These are phyloP conservation scores for Farysia itapuensis DNA, from an alignment of 1,284 basidiomycete species.

Conservation along the genomic window DNA sequence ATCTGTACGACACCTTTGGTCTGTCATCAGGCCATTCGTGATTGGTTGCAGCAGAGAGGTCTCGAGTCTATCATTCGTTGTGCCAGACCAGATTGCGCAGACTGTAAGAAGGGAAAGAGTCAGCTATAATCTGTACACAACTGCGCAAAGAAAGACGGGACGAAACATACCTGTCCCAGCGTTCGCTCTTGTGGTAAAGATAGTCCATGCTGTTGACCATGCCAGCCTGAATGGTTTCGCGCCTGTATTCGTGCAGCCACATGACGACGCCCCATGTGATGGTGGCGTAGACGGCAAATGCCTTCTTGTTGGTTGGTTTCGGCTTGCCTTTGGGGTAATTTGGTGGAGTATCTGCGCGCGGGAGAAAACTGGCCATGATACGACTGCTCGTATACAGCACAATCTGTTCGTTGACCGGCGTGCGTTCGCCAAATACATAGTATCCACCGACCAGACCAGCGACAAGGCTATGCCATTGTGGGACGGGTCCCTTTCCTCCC, in stretches of 20 bases:
- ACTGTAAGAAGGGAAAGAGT: constrained; percentile 6
- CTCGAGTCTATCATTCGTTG: constrained; percentile 53
- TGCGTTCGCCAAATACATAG: constrained; percentile 87
- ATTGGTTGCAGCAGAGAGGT: too few relatives aligned
- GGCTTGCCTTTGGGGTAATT: constrained; percentile 52
- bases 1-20: too few relatives aligned
- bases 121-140: not conserved
- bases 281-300: constrained; percentile 86
- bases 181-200: constrained; percentile 57
- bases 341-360: constrained; percentile 45
- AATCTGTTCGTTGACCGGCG: constrained; percentile 98
- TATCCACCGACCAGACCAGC: constrained; percentile 91
- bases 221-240: constrained; percentile 86
- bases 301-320: constrained; percentile 65
- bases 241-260: constrained; percentile 86
- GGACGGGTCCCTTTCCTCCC: constrained; percentile 72
- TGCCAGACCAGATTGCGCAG: constrained; percentile 58
- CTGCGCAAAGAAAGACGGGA: not conserved
- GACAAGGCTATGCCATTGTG: constrained; percentile 76
- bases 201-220: constrained; percentile 68
- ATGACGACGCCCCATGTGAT: constrained; percentile 94
- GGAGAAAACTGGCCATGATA: constrained; percentile 53
- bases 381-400: constrained; percentile 72
- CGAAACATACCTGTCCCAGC: constrained; percentile 49
- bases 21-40: too few relatives aligned